These are phyloP conservation scores for Phytophthora citricola DNA, from an alignment of 352 stramenopile species.

Conservation along the genomic window DNA sequence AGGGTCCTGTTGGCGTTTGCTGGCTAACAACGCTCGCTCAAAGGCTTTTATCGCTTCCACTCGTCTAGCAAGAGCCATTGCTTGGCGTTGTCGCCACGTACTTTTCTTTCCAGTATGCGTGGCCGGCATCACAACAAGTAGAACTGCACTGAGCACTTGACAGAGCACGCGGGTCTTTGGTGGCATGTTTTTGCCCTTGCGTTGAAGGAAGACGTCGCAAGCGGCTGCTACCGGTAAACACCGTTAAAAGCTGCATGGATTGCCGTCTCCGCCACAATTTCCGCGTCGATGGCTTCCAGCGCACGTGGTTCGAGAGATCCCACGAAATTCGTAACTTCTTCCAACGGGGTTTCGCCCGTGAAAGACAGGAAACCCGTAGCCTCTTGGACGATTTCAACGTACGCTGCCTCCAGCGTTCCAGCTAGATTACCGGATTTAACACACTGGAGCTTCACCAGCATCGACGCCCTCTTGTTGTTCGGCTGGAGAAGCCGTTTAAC, in stretches of 20 bases:
- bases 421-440: conserved; percentile 61
- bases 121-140: conserved; percentile 38
- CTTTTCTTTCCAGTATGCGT: conserved; percentile 24
- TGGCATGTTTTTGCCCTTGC: conserved; percentile 60
- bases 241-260: conserved; percentile 58
- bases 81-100: conserved; percentile 41
- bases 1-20: conserved; percentile 76
- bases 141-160: conserved; percentile 60
- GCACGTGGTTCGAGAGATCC: conserved; percentile 34
- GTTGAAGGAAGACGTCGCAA: conserved; percentile 59
- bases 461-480: conserved; percentile 47
- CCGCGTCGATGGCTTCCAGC: conserved; percentile 50
- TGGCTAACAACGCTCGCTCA: conserved; percentile 79
- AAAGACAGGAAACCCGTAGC: conserved; percentile 53
- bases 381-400: conserved; percentile 74
- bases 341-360: conserved; percentile 29
- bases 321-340: conserved; percentile 49
- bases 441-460: conserved; percentile 74
- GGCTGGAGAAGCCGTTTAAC: conserved; percentile 53
- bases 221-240: conserved; percentile 38
- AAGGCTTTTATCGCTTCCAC: conserved; percentile 81
- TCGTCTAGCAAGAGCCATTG: conserved; percentile 47
- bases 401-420: conserved; percentile 45
- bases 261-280: conserved; percentile 64
- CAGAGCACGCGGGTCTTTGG: conserved; percentile 57